Percentiles rank a stretch among this genome's conserved stretches.
Evolutionary conservation across 2,329 filamentous ascomycete species (phyloP).

Genomic region (Sclerotinia minor): DNA sequence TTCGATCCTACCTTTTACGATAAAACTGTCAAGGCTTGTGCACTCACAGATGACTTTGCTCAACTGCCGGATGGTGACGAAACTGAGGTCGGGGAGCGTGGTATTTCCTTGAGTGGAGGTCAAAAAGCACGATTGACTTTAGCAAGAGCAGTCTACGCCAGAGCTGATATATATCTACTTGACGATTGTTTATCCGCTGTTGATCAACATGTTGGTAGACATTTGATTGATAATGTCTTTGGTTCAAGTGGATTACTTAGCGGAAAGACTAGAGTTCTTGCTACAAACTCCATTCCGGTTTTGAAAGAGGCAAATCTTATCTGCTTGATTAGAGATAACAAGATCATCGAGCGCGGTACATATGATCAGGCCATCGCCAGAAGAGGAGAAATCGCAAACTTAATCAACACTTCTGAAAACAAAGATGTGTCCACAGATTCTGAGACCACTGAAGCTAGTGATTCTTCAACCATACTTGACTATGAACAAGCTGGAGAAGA

Average conservation of each 20-base stretch:
- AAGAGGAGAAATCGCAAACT: slow-evolving; percentile 83
- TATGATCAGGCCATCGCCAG: slow-evolving; percentile 90
- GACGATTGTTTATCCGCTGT: slow-evolving; percentile 95
- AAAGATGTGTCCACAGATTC: slow-evolving; percentile 51
- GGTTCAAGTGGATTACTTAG: slow-evolving; percentile 79
- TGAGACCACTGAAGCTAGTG: slow-evolving; percentile 49
- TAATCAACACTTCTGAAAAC: slow-evolving; percentile 73
- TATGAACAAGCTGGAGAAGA: slow-evolving; percentile 52
- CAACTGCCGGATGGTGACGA: slow-evolving; percentile 94
- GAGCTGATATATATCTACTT: slow-evolving; percentile 92
- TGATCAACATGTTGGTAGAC: slow-evolving; percentile 94
- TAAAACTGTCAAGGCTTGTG: slow-evolving; percentile 86
- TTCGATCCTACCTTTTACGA: slow-evolving; percentile 96
- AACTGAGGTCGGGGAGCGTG: slow-evolving; percentile 93
- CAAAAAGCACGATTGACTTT: slow-evolving; percentile 93
- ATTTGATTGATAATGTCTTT: slow-evolving; percentile 92
- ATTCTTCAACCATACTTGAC: slow-evolving; percentile 57
- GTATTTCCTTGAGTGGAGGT: slow-evolving; percentile 92
- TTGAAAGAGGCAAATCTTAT: slow-evolving; percentile 88
- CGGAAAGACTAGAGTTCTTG: slow-evolving; percentile 86
- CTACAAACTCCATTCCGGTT: slow-evolving; percentile 93
- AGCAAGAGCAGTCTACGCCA: slow-evolving; percentile 90
- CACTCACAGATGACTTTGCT: slow-evolving; percentile 84
- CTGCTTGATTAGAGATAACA: slow-evolving; percentile 77
- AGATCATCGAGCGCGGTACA: slow-evolving; percentile 82